Base-by-base conservation (phyloP, 2,329 filamentous ascomycete genomes). In the Aspergillus ustus region DNA sequence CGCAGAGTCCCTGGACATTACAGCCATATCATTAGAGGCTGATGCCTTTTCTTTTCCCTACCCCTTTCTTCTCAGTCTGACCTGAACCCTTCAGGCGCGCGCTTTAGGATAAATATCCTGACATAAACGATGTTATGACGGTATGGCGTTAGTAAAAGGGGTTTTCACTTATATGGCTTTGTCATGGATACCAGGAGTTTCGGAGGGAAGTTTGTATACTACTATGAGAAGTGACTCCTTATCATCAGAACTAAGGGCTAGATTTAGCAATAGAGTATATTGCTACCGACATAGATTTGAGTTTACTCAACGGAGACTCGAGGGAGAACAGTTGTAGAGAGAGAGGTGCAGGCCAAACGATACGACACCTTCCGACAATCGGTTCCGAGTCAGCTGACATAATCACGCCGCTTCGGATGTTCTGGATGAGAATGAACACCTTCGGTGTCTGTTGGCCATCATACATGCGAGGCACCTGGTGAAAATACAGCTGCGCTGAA, bases 1-100 rank as follows among this genome's bases (percentile, higher is more conserved):
- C 82, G 85, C 72, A 90, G 88, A 72, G 89, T 92, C 7, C 90
- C 91, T 0, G 91, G 91, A 1, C 91, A 93, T 73, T 93, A 92
- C 72, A 92, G 90, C 71, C 91, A 93, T 76, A 91, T 93, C 62
- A 87, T 92, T 65, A 72, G 74, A 34, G 49, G 64, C 44, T 78
- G 65, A 72, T 40, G 22, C 29, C 19, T 53, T 49, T 43, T 17
- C 50, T 20, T n/a, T 4, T 54, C 17, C 20, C 40, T 53, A 9
- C 11, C 15, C 15, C 37, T 40, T 52, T 22, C 2, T 29, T 45
- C 34, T 25, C 49, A 13, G 34, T 8, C 13, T 54, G 44, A n/a
- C 17, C 31, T n/a, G 5, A 29, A 55, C 51, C 2, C n/a, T 11
- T 54, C 17, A 19, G 8, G 34, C n/a, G 34, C 9, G 45, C 9